Evolutionary conservation across 2,329 filamentous ascomycete species (phyloP), one percentile per base, ranked within the genome.

Genomic region (Teratosphaeria gauchensis): DNA sequence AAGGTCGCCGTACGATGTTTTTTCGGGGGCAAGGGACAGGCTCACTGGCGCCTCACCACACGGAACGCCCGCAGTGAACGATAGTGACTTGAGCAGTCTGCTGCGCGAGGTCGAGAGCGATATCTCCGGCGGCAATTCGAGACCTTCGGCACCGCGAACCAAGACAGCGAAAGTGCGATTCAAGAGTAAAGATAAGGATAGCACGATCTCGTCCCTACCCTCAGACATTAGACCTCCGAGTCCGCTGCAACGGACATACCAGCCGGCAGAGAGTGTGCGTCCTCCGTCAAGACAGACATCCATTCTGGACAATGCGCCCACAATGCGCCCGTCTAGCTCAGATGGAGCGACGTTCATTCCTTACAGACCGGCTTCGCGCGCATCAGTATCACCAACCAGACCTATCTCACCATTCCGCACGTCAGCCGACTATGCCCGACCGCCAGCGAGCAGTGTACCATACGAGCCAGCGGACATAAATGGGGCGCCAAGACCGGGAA

Each of bases 381-480:
- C 82, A 0, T 80, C 81, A 0, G 77, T 83, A 58, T 88, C 16
- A 75, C 72, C 64, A 42, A 67, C 62, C 16, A 70, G 80, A 56
- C 78, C 84, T 1, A 84, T 81, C 73, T 81, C 82, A 8, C 82
- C 83, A 12, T 78, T 80, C 30, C 73, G 76, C 64, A 76, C 71
- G 24, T 78, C 78, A 2, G 76, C 77, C 33, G 89, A 92, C 61
- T 90, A 88, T 73, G 74, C 81, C 31, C 82, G 89, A 56, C 88
- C 89, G 8, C 86, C 90, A 2, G 83, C 89, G 1, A 83, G 85
- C 0, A 85, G 80, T 64, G 77, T 87, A 28, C 81, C 85, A 3
- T 97, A 94, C 73, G 94, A 97, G 73, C 90, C 91, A 0, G 81
- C 86, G 24, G 92, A 96, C 66, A 75, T 97, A 60, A 92, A 97